phyloP scores from a whole-genome alignment of 768 basidiomycete species.

The Hygrophorus russula region DNA sequence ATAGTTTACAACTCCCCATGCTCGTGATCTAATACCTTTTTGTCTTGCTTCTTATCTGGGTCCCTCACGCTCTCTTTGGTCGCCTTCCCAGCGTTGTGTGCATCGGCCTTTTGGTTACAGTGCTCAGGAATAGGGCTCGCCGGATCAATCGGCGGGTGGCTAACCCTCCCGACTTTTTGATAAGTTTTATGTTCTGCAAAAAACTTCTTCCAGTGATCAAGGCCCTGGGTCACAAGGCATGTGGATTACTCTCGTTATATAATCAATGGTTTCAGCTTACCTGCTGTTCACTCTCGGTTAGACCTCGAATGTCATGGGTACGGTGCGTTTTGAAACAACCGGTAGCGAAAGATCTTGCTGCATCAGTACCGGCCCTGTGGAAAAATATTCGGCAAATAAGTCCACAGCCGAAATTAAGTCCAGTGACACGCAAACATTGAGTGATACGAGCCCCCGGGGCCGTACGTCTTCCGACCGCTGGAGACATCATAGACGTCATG shows the following conservation, averaged over 20 bases:
- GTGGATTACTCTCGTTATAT: neutral
- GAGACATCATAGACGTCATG: slow-evolving; percentile 90
- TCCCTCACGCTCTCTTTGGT: slow-evolving; percentile 20
- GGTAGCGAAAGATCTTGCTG: slow-evolving; percentile 86
- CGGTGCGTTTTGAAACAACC: slow-evolving; percentile 88
- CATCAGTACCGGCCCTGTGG: slow-evolving; percentile 71
- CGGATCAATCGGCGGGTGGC: slow-evolving; percentile 70
- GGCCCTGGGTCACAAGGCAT: slow-evolving; percentile 32
- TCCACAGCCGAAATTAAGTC: neutral
- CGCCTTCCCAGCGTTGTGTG: slow-evolving; percentile 43
- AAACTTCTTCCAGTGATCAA: slow-evolving; percentile 86
- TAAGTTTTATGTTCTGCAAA: slow-evolving; percentile 78
- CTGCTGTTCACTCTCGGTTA: slow-evolving; percentile 57
- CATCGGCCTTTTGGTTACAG: slow-evolving; percentile 47
- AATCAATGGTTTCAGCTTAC: slow-evolving; percentile 25
- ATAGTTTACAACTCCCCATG: slow-evolving; percentile 28
- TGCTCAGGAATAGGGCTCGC: slow-evolving; percentile 61
- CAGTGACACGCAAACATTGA: slow-evolving; percentile 38
- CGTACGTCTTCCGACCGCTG: slow-evolving; percentile 60
- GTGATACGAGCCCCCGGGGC: slow-evolving; percentile 79
- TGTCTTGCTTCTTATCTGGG: slow-evolving; percentile 14
- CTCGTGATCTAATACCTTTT: slow-evolving; percentile 14
- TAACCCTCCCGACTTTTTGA: slow-evolving; percentile 62
- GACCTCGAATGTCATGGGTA: slow-evolving; percentile 83
- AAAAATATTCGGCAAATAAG: slow-evolving; percentile 11